Evolutionary conservation across 768 basidiomycete species (phyloP).

Genomic region (Pleurotus citrinopileatus): DNA sequence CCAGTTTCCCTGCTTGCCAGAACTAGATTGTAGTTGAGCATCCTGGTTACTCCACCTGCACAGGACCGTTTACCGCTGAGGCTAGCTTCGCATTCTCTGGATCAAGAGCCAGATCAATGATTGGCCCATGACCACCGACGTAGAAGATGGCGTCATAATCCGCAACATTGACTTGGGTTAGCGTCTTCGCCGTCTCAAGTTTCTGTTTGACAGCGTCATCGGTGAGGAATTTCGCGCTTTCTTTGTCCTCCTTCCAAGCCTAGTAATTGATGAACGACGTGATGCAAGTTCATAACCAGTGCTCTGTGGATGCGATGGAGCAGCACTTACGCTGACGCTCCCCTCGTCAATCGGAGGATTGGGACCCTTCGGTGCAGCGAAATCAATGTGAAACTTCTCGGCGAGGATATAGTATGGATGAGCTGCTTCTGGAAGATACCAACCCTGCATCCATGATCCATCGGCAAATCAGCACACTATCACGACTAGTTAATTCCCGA

Average conservation of each 20-base stretch:
- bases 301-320: not conserved
- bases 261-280: constrained; percentile 19
- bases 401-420: constrained; percentile 64
- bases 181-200: constrained; percentile 53
- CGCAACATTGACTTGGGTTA: constrained; percentile 52
- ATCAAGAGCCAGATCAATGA: constrained; percentile 66
- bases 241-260: constrained; percentile 51
- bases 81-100: constrained; percentile 54
- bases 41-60: constrained; percentile 2
- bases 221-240: constrained; percentile 52
- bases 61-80: constrained; percentile 39
- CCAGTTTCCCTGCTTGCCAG: constrained; percentile 63
- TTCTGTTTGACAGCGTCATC: constrained; percentile 53
- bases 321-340: constrained; percentile 44
- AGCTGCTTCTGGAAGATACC: constrained; percentile 76
- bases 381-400: constrained; percentile 51
- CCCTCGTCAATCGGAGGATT: constrained; percentile 66
- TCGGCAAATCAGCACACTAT: not conserved
- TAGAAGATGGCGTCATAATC: constrained; percentile 79
- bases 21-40: constrained; percentile 39
- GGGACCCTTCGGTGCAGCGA: constrained; percentile 60
- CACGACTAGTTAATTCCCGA: not conserved
- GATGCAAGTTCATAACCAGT: not conserved
- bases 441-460: constrained; percentile 53
- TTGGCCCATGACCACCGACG: constrained; percentile 77